These are phyloP conservation scores for Phytophthora melonis DNA, from an alignment of 352 stramenopile species.

Conservation along the genomic window DNA sequence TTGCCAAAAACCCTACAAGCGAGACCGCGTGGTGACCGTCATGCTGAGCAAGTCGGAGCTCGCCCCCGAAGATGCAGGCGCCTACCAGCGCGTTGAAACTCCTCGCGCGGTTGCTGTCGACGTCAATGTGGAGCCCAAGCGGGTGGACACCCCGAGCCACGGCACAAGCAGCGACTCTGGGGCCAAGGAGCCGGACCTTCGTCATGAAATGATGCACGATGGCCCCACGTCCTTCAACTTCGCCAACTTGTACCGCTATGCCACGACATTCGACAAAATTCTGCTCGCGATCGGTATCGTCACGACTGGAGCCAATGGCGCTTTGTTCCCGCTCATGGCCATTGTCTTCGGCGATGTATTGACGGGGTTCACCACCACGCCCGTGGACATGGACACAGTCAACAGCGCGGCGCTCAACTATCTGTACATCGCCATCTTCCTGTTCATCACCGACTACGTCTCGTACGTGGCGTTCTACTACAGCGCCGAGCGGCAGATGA, in stretches of 20 bases:
- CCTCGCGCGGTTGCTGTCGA: slow-evolving; percentile 12
- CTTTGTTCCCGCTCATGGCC: slow-evolving; percentile 53
- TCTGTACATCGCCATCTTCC: slow-evolving; percentile 37
- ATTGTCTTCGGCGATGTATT: slow-evolving; percentile 51
- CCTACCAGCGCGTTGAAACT: slow-evolving; percentile 19
- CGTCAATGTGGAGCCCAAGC: slow-evolving; percentile 7
- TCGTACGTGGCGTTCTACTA: slow-evolving; percentile 49
- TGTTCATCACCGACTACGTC: slow-evolving; percentile 50
- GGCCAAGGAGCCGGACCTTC: slow-evolving; percentile 27
- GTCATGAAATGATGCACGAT: slow-evolving; percentile 29
- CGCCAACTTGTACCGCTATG: slow-evolving; percentile 46
- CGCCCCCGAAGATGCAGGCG: no score
- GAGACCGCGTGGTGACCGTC: no score
- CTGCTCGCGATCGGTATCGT: slow-evolving; percentile 37
- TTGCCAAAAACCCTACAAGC: no score
- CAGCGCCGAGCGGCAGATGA: slow-evolving; percentile 53
- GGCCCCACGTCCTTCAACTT: slow-evolving; percentile 44
- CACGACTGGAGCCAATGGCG: slow-evolving; percentile 40
- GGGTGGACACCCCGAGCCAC: slow-evolving; percentile 10
- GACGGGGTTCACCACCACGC: slow-evolving; percentile 33
- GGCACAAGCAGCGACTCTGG: slow-evolving; percentile 24
- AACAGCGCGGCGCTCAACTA: slow-evolving; percentile 39
- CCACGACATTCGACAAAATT: slow-evolving; percentile 43
- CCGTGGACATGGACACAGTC: slow-evolving; percentile 43
- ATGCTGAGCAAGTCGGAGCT: no score